Evolutionary conservation across 129 eudicot species (phyloP).

Genomic region (Glebionis coronaria): DNA sequence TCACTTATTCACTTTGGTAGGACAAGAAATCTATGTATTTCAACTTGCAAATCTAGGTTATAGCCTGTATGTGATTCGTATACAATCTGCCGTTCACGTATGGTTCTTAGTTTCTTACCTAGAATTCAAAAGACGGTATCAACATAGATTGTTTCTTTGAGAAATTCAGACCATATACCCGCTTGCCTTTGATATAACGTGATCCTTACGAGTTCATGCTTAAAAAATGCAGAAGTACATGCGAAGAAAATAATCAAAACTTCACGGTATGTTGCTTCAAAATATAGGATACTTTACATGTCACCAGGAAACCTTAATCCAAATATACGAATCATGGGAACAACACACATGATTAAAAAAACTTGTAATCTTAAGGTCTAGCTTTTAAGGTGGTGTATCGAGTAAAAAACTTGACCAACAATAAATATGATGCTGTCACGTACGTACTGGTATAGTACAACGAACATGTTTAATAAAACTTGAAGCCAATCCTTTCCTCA

Average conservation of each 20-base stretch:
- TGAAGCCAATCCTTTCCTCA: not conserved
- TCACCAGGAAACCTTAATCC: not conserved
- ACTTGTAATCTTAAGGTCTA: not conserved
- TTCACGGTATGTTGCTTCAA: not conserved
- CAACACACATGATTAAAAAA: not conserved
- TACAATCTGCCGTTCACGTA: not conserved
- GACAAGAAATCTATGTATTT: slow-evolving; percentile 11
- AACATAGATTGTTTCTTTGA: not conserved
- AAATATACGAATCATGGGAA: not conserved
- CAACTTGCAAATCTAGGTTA: not conserved
- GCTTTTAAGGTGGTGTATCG: not conserved
- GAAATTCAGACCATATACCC: not conserved
- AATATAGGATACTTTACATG: not conserved
- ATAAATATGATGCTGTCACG: slow-evolving; percentile 16
- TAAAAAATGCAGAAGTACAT: not conserved
- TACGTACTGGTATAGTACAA: slow-evolving; percentile 2
- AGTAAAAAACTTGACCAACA: slow-evolving; percentile 11
- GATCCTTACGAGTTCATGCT: not conserved
- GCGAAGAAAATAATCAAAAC: not conserved
- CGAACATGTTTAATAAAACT: not conserved
- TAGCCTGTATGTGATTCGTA: not conserved
- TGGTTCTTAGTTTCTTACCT: not conserved
- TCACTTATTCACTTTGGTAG: slow-evolving; percentile 23
- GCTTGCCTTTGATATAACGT: not conserved
- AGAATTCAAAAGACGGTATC: not conserved